Percentiles rank a stretch among this genome's conserved stretches.
Conservation (phyloP, 2,329 filamentous ascomycete genomes). For the Colletotrichum liriopes region DNA sequence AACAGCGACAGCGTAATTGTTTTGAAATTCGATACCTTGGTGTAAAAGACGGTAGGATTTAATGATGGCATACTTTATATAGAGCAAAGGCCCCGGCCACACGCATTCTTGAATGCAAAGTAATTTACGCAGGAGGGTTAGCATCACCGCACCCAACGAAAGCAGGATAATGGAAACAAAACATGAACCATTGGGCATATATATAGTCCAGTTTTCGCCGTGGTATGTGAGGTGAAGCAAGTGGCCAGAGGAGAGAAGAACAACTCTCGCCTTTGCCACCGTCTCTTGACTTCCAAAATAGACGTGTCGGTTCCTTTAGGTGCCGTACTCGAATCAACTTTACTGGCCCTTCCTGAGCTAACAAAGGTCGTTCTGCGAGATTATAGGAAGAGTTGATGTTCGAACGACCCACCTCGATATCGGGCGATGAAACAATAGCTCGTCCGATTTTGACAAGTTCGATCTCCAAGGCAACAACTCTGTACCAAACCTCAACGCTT, state of each 20-base stretch:
- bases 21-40: constrained; percentile 31
- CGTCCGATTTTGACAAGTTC: neutral
- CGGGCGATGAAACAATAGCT: too few relatives aligned
- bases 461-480: neutral
- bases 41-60: neutral
- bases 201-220: neutral
- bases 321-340: neutral
- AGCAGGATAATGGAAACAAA: neutral
- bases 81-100: constrained; percentile 29
- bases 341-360: neutral
- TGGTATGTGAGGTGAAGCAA: neutral
- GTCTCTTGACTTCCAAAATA: neutral
- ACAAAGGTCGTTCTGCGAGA: neutral
- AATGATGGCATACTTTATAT: constrained; percentile 19
- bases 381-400: neutral
- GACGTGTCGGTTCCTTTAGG: neutral
- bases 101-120: constrained; percentile 18
- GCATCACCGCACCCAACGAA: neutral
- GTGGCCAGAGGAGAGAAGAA: neutral
- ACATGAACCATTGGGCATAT: neutral
- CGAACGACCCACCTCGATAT: too few relatives aligned
- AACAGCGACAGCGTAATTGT: constrained; percentile 29
- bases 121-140: neutral
- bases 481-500: neutral
- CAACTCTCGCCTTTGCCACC: too few relatives aligned